phyloP scores from a whole-genome alignment of 23 red algal species.

The Pyropia yezoensis region DNA sequence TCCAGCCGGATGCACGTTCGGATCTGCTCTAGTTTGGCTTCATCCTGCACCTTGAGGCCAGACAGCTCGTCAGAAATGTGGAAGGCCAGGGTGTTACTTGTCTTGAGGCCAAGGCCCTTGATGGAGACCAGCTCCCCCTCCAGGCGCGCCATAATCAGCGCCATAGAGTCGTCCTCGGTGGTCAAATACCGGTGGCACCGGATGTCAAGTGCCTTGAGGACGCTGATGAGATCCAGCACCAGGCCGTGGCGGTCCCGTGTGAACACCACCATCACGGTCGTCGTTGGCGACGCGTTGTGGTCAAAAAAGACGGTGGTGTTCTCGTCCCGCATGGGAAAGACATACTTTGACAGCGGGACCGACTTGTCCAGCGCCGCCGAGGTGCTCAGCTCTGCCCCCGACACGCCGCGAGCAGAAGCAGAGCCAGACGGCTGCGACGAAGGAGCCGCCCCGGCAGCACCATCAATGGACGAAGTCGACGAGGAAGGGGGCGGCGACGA shows the following conservation, averaged over 20 bases:
- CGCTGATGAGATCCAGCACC: slow-evolving; percentile 38
- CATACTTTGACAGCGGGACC: slow-evolving; percentile 19
- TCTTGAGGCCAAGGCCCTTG: slow-evolving; percentile 9
- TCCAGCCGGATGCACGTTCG: slow-evolving; percentile 42
- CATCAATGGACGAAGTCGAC: neutral
- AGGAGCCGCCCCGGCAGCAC: no score
- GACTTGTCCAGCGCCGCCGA: no score
- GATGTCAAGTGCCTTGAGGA: slow-evolving; percentile 43
- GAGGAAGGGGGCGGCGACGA: neutral
- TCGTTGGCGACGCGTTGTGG: slow-evolving; percentile 14
- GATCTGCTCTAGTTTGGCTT: slow-evolving; percentile 28
- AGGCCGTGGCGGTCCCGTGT: slow-evolving; percentile 41
- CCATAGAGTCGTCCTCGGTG: slow-evolving; percentile 24
- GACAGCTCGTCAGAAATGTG: slow-evolving; percentile 35
- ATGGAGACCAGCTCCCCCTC: slow-evolving; percentile 49
- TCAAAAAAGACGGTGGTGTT: slow-evolving; percentile 70
- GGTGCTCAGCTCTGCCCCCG: no score
- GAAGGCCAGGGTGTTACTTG: slow-evolving; percentile 42
- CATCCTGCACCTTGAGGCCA: slow-evolving; percentile 50
- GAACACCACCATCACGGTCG: slow-evolving; percentile 49
- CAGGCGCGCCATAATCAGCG: slow-evolving; percentile 27
- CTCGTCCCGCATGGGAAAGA: slow-evolving; percentile 59
- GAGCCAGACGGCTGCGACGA: no score
- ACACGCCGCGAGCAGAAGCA: no score
- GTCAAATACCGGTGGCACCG: slow-evolving; percentile 24